Base-by-base conservation (phyloP, 2,329 filamentous ascomycete species). In the Fusarium staphyleae region DNA sequence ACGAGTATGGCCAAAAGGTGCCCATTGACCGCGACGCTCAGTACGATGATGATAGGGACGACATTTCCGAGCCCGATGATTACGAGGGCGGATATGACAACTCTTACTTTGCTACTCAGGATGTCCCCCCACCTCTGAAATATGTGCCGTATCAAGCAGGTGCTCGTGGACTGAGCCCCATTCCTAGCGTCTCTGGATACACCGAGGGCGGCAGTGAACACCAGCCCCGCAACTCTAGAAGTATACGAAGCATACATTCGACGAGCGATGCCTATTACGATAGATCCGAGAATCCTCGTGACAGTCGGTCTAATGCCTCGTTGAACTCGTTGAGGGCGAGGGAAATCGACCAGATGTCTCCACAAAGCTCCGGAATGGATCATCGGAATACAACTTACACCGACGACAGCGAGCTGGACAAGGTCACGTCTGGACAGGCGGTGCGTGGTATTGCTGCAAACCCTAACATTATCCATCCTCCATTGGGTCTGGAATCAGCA, bases 151-250 rank as follows among this genome's bases (percentile, higher is more conserved):
- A 90, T 58, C 82, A 87, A 64, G 81, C 85, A 10, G 85, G 88
- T 62, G 82, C 85, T 45, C 87, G 90, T 34, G 88, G 87, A 10
- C 75, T 96, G 41, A 97, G 93, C 69, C 93, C 93, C 0, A 93
- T 96, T 54, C 93, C 95, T 63, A 97, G 93, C 66, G 90, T 96
- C 13, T 93, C 91, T 10, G 95, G 93, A 57, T 93, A 92, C 66
- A 88, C 85, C 4, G 87, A 92, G 66, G 85, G 86, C 39, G 85
- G 85, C 46, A 87, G 80, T 65, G 82, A 87, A 56, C 80, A 80
- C 28, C 74, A 75, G 24, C 83, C 82, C 65, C 83, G 83, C 41
- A 81, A 87, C 52, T 84, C 85, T 1, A 75, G 79, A 51, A 75
- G 82, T n/a, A n/a, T n/a, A n/a, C n/a, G n/a, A n/a, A n/a, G n/a